These are phyloP conservation scores for Auriscalpium microsporum DNA, from an alignment of 768 basidiomycete species.

Conservation along the genomic window DNA sequence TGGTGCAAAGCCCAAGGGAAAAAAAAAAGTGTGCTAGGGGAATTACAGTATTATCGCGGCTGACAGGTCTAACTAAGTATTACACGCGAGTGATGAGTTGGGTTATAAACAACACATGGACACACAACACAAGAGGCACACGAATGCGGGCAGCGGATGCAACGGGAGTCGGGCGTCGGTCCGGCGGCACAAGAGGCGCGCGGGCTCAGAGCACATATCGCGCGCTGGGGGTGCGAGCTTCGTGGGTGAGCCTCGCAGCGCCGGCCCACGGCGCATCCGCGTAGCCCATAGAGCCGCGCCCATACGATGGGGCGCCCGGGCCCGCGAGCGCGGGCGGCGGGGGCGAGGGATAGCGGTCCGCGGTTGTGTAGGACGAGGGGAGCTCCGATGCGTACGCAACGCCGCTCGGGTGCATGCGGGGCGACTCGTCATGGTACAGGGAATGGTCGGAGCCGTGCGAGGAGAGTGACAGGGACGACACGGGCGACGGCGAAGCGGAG, in stretches of 20 bases:
- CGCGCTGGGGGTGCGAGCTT: not conserved
- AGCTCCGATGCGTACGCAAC: not conserved
- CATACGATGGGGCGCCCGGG: not conserved
- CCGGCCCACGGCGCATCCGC: not conserved
- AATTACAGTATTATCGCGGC: too few relatives aligned
- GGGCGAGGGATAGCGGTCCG: not conserved
- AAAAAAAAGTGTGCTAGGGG: too few relatives aligned
- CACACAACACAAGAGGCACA: too few relatives aligned
- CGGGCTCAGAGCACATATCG: not conserved
- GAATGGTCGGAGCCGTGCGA: slow-evolving; percentile 12
- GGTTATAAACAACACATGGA: too few relatives aligned
- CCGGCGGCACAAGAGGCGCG: not conserved
- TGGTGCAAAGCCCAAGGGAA: too few relatives aligned
- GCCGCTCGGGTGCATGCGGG: not conserved
- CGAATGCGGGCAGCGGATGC: too few relatives aligned
- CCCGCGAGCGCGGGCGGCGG: not conserved
- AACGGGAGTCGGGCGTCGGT: too few relatives aligned
- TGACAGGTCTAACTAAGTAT: too few relatives aligned
- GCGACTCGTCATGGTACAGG: slow-evolving; percentile 6
- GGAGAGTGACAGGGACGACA: slow-evolving; percentile 12
- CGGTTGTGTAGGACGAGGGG: not conserved
- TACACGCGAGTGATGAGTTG: too few relatives aligned
- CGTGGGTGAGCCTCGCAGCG: not conserved
- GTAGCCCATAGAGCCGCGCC: not conserved
- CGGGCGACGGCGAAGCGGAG: slow-evolving; percentile 13